Conservation (phyloP, 2,329 filamentous ascomycete species). For the Fusarium kyushuense region DNA sequence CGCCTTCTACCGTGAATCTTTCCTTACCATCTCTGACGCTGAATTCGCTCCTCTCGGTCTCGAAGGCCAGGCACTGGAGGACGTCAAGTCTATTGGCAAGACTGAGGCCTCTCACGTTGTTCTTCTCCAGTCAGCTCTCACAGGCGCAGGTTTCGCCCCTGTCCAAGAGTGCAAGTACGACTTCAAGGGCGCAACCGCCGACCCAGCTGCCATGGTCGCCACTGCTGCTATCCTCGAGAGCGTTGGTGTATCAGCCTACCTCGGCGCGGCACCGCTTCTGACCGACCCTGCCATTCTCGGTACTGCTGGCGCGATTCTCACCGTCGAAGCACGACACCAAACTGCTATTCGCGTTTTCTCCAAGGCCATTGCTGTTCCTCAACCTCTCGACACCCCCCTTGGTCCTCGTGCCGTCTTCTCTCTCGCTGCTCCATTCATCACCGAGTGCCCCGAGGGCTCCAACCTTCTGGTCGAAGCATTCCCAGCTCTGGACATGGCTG, state of each 20-base stretch:
- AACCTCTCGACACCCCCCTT: conserved; percentile 77
- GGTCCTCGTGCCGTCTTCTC: conserved; percentile 77
- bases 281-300: conserved; percentile 69
- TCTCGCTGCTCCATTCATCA: conserved; percentile 79
- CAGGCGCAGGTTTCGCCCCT: conserved; percentile 71
- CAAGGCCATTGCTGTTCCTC: conserved; percentile 69
- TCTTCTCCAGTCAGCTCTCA: conserved; percentile 57
- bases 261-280: conserved; percentile 76
- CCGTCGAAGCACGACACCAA: conserved; percentile 79
- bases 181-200: conserved; percentile 78
- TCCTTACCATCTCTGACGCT: conserved; percentile 72
- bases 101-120: conserved; percentile 67
- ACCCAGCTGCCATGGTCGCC: conserved; percentile 74
- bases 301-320: conserved; percentile 77
- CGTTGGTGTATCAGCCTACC: conserved; percentile 78
- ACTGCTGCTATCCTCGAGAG: conserved; percentile 78
- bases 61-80: conserved; percentile 50
- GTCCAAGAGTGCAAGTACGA: conserved; percentile 78
- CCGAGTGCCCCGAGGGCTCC: conserved; percentile 75
- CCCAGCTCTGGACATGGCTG: conserved; percentile 66
- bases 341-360: conserved; percentile 75
- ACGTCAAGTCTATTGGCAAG: conserved; percentile 70
- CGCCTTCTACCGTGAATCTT: conserved; percentile 78
- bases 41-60: conserved; percentile 70
- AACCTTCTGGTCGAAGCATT: conserved; percentile 70